Conservation (phyloP, 805 yeast genomes). For the Dipodascus geniculatus region DNA sequence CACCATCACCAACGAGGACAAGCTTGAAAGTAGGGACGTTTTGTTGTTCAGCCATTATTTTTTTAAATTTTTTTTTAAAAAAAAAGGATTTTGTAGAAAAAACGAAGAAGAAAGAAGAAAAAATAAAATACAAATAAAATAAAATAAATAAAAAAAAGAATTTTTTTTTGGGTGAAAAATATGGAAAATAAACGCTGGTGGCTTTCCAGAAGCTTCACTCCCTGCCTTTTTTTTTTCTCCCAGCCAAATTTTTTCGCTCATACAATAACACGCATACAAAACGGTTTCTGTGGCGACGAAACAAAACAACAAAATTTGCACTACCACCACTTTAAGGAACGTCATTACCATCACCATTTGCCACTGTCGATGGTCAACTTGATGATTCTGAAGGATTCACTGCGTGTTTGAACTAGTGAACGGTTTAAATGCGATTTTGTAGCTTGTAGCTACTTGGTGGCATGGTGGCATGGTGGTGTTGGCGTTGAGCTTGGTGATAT, state of each 20-base stretch:
- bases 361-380: too few species aligned
- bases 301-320: background rate
- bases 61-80: background rate
- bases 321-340: background rate
- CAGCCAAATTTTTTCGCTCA: too few species aligned
- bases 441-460: background rate
- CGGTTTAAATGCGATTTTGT: background rate
- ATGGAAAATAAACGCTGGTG: background rate
- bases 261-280: background rate
- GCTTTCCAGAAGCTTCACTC: background rate
- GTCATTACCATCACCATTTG: too few species aligned
- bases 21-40: constrained; percentile 91
- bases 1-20: constrained; percentile 99
- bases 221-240: background rate
- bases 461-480: background rate
- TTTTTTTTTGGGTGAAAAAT: background rate
- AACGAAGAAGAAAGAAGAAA: background rate
- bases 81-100: background rate
- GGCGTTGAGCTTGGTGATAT: background rate
- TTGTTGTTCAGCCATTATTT: constrained; percentile 24
- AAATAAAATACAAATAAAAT: too few species aligned
- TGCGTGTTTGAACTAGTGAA: background rate
- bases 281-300: background rate
- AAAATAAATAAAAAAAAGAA: too few species aligned
- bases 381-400: background rate